Conservation (phyloP, 768 basidiomycete genomes). For the Phylloporus sp. region DNA sequence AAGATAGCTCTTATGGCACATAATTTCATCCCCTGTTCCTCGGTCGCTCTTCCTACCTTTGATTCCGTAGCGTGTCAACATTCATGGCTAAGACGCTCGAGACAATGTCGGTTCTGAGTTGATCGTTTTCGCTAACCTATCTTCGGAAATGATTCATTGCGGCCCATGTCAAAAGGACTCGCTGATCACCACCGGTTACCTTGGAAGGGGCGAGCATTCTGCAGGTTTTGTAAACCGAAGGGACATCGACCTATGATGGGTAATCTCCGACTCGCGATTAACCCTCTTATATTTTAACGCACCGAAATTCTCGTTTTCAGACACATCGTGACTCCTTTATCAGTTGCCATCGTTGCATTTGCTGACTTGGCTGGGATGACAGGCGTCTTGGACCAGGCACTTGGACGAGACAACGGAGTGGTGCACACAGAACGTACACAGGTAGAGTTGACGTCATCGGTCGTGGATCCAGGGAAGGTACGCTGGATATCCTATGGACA, state of each 20-base stretch:
- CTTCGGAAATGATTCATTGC: not conserved
- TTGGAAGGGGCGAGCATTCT: slow-evolving; percentile 67
- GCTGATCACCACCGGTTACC: slow-evolving; percentile 94
- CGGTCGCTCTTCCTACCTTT: slow-evolving; percentile 85
- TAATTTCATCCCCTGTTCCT: slow-evolving; percentile 88
- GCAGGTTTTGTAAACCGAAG: slow-evolving; percentile 31
- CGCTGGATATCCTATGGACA: too few species aligned
- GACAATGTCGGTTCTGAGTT: slow-evolving; percentile 90
- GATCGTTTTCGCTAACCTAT: slow-evolving; percentile 18
- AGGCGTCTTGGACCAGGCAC: slow-evolving; percentile 88
- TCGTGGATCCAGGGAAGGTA: too few species aligned
- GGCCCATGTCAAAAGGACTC: slow-evolving; percentile 91
- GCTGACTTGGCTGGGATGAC: slow-evolving; percentile 1
- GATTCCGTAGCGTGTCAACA: slow-evolving; percentile 95
- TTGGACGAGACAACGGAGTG: slow-evolving; percentile 63
- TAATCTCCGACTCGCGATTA: slow-evolving; percentile 99
- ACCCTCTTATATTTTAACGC: not conserved
- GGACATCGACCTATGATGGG: slow-evolving; percentile 96
- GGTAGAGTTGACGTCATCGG: slow-evolving; percentile 38
- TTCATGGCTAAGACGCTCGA: slow-evolving; percentile 99
- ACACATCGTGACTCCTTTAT: slow-evolving; percentile 76
- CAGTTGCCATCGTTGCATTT: not conserved
- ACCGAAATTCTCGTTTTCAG: slow-evolving; percentile 36
- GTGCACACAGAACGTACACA: slow-evolving; percentile 80
- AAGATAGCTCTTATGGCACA: slow-evolving; percentile 97